These are phyloP conservation scores for Hygrocybe punicea DNA, from an alignment of 768 basidiomycete genomes.

Conservation along the genomic window DNA sequence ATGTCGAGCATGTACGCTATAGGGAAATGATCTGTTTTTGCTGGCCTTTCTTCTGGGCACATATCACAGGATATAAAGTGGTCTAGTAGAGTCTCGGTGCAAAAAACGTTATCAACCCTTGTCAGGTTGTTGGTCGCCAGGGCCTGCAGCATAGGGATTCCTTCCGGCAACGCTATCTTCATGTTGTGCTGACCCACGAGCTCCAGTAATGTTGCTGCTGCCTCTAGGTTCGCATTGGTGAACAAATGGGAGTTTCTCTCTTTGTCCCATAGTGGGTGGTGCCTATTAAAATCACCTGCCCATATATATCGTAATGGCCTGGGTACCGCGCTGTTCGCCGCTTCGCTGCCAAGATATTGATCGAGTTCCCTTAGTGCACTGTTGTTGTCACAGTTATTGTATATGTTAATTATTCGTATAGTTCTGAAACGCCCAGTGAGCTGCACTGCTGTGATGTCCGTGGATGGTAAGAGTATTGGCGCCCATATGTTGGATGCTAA, in stretches of 20 bases:
- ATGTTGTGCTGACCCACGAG: slow-evolving; percentile 27
- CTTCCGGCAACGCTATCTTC: slow-evolving; percentile 32
- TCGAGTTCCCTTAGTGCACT: slow-evolving; percentile 2
- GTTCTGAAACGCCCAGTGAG: too few species aligned
- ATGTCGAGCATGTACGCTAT: slow-evolving; percentile 32
- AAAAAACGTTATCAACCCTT: too few species aligned
- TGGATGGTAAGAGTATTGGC: slow-evolving; percentile 14
- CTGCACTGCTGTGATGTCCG: too few species aligned
- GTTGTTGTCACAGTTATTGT: slow-evolving; percentile 21
- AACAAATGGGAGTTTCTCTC: too few species aligned
- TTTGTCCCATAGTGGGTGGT: too few species aligned
- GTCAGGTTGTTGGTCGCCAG: slow-evolving; percentile 32
- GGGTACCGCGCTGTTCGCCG: slow-evolving; percentile 27
- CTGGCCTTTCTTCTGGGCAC: too few species aligned
- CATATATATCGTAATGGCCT: too few species aligned
- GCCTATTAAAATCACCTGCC: too few species aligned
- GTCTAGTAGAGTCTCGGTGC: too few species aligned
- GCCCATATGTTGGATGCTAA: slow-evolving; percentile 19
- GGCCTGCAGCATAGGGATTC: slow-evolving; percentile 34
- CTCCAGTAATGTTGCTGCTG: slow-evolving; percentile 25
- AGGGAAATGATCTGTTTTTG: slow-evolving; percentile 45
- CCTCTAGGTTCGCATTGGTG: slow-evolving; percentile 20
- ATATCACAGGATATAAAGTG: too few species aligned
- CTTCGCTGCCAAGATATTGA: slow-evolving; percentile 23
- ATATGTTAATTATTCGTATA: slow-evolving; percentile 29